Percentiles rank a stretch among this genome's conserved stretches.
These are phyloP conservation scores for Colletotrichum orchidophilum DNA, from an alignment of 2,329 filamentous ascomycete species.

Conservation along the genomic window DNA sequence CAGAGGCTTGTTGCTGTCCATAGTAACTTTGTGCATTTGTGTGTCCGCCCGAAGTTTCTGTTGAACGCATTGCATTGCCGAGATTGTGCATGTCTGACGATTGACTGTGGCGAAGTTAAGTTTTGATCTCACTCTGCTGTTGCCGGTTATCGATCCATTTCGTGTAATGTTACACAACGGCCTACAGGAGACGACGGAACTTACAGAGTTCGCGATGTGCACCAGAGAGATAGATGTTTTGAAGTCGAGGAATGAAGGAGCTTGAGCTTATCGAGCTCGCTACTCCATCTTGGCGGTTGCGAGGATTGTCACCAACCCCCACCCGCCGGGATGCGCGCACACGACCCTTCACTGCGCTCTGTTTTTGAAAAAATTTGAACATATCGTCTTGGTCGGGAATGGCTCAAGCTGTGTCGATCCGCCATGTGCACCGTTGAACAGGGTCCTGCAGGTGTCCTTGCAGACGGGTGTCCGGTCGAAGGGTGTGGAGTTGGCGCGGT, in stretches of 20 bases:
- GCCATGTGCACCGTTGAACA: slow-evolving; percentile 22
- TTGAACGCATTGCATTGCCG: neutral
- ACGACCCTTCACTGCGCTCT: neutral
- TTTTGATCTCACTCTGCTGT: no score
- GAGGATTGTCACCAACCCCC: neutral
- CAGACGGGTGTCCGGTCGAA: slow-evolving; percentile 21
- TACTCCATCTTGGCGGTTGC: neutral
- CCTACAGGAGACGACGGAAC: neutral
- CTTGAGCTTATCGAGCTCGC: neutral
- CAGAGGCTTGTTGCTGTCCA: neutral
- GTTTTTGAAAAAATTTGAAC: neutral
- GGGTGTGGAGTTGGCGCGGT: slow-evolving; percentile 18
- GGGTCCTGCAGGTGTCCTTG: slow-evolving; percentile 22
- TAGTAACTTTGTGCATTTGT: neutral
- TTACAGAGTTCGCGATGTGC: neutral
- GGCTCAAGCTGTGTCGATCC: neutral
- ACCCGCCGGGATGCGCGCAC: neutral
- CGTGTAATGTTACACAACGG: neutral
- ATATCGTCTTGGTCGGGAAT: neutral
- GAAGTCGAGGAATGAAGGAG: neutral
- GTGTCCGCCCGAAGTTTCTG: neutral
- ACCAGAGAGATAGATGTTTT: neutral
- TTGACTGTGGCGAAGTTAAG: neutral
- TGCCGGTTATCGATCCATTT: neutral
- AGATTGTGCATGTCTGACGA: neutral